These are phyloP conservation scores for Boletus sensibilis DNA, from an alignment of 768 basidiomycete species.

Conservation along the genomic window DNA sequence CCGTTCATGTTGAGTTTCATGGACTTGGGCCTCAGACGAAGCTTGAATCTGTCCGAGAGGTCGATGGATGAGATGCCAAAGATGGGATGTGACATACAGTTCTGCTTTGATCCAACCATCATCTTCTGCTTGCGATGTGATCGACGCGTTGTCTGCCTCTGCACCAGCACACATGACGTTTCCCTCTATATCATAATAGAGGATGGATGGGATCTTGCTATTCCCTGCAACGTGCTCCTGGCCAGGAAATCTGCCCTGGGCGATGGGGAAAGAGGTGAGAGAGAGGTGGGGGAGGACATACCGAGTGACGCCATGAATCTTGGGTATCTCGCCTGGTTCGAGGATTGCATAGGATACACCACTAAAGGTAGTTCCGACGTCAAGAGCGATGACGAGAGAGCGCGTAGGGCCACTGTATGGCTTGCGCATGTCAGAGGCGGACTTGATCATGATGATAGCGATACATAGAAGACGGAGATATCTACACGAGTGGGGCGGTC, in stretches of 20 bases:
- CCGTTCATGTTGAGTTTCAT: constrained; percentile 86
- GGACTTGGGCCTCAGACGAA: constrained; percentile 70
- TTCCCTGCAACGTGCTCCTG: constrained; percentile 86
- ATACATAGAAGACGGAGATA: neutral
- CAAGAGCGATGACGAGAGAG: constrained; percentile 74
- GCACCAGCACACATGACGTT: constrained; percentile 71
- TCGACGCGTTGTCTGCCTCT: constrained; percentile 64
- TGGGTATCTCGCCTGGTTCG: constrained; percentile 77
- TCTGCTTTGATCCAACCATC: constrained; percentile 76
- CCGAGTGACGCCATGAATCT: constrained; percentile 81
- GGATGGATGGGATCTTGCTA: constrained; percentile 76
- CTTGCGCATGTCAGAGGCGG: constrained; percentile 63
- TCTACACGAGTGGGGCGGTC: neutral
- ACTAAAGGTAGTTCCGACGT: constrained; percentile 81
- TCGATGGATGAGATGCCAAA: neutral
- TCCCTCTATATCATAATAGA: constrained; percentile 71
- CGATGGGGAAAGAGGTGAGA: constrained; percentile 8
- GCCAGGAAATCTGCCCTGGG: constrained; percentile 62
- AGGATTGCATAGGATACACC: constrained; percentile 83
- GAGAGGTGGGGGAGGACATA: constrained; percentile 28
- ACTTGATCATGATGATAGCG: constrained; percentile 41
- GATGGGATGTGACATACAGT: constrained; percentile 48
- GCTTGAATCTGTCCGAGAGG: constrained; percentile 59
- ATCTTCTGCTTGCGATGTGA: constrained; percentile 68
- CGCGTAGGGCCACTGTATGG: constrained; percentile 65